A percentile compares a stretch with the other conserved stretches of the same genome.
phyloP scores from a whole-genome alignment of 768 basidiomycete species.

The Clavulina sp. region DNA sequence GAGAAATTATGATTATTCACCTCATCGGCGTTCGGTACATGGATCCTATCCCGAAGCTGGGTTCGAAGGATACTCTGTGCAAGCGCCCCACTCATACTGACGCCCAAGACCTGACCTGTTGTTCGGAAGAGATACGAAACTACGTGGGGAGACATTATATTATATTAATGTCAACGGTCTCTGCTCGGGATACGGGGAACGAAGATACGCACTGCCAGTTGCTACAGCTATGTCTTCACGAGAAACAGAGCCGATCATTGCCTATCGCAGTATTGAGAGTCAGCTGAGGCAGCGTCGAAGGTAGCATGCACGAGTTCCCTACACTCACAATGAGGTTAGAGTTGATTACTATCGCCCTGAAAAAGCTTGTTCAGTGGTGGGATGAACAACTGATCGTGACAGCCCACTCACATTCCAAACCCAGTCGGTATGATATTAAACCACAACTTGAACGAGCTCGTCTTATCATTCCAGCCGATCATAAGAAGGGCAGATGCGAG shows the following conservation, averaged over 20 bases:
- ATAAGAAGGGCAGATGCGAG: conserved; percentile 40
- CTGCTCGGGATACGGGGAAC: too few relatives aligned
- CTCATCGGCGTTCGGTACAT: conserved; percentile 53
- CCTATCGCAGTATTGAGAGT: conserved; percentile 42
- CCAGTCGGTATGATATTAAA: conserved; percentile 64
- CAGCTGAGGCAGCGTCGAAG: conserved; percentile 4
- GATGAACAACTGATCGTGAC: neutral
- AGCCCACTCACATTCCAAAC: conserved; percentile 32
- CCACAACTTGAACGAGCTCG: conserved; percentile 50
- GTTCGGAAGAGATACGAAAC: conserved; percentile 90
- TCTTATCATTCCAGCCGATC: conserved; percentile 47
- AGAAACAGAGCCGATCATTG: conserved; percentile 68
- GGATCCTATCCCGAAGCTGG: conserved; percentile 56
- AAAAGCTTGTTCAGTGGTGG: neutral
- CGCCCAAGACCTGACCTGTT: conserved; percentile 89
- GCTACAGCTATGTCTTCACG: conserved; percentile 76
- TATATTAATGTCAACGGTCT: neutral
- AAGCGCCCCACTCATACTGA: conserved; percentile 70
- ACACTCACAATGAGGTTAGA: conserved; percentile 58
- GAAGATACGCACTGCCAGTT: conserved; percentile 67
- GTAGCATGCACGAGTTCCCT: too few relatives aligned
- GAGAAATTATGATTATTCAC: conserved; percentile 22
- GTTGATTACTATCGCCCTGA: conserved; percentile 69
- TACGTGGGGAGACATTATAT: conserved; percentile 17
- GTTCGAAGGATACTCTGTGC: conserved; percentile 61